phyloP scores from a whole-genome alignment of 1,139 yeast genomes.

The Yamadazyma blattariae region DNA sequence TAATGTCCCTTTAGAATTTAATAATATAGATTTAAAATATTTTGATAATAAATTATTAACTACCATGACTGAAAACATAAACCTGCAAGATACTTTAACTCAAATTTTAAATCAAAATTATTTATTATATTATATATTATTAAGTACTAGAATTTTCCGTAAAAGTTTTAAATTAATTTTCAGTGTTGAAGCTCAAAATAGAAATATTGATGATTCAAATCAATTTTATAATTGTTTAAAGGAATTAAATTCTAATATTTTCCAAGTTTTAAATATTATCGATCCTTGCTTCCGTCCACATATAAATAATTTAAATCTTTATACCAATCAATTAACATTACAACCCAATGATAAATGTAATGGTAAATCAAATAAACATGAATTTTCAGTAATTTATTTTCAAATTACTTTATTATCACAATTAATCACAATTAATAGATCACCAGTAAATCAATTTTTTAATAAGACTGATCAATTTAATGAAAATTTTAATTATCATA shows the following conservation, averaged over 20 bases:
- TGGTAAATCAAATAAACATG: background rate
- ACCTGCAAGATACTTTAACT: too few species aligned
- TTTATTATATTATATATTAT: slow-evolving; percentile 14
- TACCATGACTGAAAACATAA: too few species aligned
- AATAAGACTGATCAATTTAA: slow-evolving; percentile 13
- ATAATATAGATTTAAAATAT: background rate
- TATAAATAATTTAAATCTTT: slow-evolving; percentile 3
- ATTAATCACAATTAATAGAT: slow-evolving; percentile 30
- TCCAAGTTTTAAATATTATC: slow-evolving; percentile 14
- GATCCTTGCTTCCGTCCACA: slow-evolving; percentile 17
- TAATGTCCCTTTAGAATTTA: slow-evolving; percentile 1
- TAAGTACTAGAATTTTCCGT: slow-evolving; percentile 19
- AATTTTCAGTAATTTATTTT: background rate
- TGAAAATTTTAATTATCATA: slow-evolving; percentile 14
- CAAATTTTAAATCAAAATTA: slow-evolving; percentile 6
- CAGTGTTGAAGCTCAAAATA: slow-evolving; percentile 11
- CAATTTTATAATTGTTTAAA: slow-evolving; percentile 8
- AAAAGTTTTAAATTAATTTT: slow-evolving; percentile 19
- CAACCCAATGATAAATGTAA: slow-evolving; percentile 12
- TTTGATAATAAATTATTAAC: background rate
- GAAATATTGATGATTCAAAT: slow-evolving; percentile 6
- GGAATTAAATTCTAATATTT: slow-evolving; percentile 16
- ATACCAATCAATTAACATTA: slow-evolving; percentile 15
- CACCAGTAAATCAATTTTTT: too few species aligned
- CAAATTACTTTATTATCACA: slow-evolving; percentile 21